Base-by-base conservation (phyloP, 345 rosid genomes). In the Pugionium cornutum region DNA sequence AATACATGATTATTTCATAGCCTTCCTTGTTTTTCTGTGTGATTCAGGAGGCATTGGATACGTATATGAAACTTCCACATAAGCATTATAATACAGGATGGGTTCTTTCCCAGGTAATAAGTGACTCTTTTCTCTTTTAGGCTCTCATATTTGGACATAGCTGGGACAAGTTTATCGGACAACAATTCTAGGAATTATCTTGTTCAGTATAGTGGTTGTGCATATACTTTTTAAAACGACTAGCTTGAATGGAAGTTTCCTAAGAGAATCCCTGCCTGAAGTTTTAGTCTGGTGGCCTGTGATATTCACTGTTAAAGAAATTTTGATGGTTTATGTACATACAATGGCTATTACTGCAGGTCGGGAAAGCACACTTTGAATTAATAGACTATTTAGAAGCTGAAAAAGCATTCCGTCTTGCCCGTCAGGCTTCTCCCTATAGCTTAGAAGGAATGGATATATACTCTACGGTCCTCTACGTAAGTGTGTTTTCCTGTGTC, bases 401-500 rank as follows among this genome's bases (percentile, higher is more conserved):
- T 53, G 96, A 85, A 46, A 83, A 76, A 67, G 89, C 91, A 44
- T 90, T 90, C 76, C 82, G 75, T 77, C 95, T 83, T 67, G 89
- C 99, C 33, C 95, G 91, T 37, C 84, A 63, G 64, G 74, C 79
- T 66, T 85, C 99, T 52, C 96, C 95, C 50, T 87, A 94, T 75
- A 82, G 87, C 78, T 87, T 94, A 76, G 97, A 94, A 82, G 99
- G 92, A 67, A 77, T 90, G 95, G 99, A 94, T 79, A 76, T 84
- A 67, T 90, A 94, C 79, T 94, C 97, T 43, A 90, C 99, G n/a
- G 96, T 88, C 64, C 88, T 94, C 62, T 94, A 84, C 77, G 99
- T 94, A 80, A 82, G 99, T 84, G 40, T 55, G 9, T 68, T 44
- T 50, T 53, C 55, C 2, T 35, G 29, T 36, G 52, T 56, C 9